Evolutionary conservation across 306 rosid species (phyloP).

Genomic region (Cicer yamashitae): DNA sequence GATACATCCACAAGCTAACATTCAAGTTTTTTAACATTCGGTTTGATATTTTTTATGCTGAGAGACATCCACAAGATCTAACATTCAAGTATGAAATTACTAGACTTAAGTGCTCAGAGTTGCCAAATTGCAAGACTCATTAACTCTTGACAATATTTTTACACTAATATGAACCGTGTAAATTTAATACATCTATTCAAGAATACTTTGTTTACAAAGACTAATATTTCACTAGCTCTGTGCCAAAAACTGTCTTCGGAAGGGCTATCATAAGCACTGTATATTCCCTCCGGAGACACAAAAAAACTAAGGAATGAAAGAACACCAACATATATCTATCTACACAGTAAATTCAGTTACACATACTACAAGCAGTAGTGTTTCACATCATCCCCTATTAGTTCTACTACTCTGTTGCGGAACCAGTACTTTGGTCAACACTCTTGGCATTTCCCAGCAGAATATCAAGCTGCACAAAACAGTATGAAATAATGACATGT

Average conservation of each 20-base stretch:
- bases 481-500: constrained; percentile 4
- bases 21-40: background rate
- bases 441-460: constrained; percentile 53
- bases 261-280: background rate
- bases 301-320: background rate
- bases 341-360: constrained; percentile 11
- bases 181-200: constrained; percentile 5
- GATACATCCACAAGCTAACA: background rate
- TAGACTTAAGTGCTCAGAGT: background rate
- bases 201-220: constrained; percentile 16
- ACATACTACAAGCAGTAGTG: constrained; percentile 33
- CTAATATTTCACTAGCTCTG: background rate
- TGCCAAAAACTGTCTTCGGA: background rate
- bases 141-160: background rate
- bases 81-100: background rate
- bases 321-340: constrained; percentile 14
- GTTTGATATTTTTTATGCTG: background rate
- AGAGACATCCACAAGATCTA: background rate
- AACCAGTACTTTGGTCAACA: constrained; percentile 41
- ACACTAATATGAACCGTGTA: constrained; percentile 12
- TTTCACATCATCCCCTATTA: constrained; percentile 20
- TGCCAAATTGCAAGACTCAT: background rate
- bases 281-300: background rate
- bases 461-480: constrained; percentile 59
- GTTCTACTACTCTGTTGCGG: constrained; percentile 19